Base-by-base conservation (phyloP, 176 grass and related monocot genomes). In the Triticum dicoccoides region DNA sequence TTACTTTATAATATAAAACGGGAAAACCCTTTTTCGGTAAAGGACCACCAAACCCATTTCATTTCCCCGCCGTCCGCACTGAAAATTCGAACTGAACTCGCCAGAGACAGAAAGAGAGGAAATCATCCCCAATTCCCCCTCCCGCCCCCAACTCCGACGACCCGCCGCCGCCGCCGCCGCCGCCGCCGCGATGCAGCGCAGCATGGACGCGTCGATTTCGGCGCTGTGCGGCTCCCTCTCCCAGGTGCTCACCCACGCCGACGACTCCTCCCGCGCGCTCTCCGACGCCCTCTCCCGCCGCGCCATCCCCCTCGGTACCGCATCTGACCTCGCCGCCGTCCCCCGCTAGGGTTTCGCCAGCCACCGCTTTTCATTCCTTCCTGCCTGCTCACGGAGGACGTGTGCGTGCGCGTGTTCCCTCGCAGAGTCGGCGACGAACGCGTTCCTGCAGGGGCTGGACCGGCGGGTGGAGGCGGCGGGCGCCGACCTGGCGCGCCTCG, bases 361-460 rank as follows among this genome's bases (percentile, higher is more conserved):
- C 11, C 72, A 37, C 44, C 38, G 69, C 11, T 33, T 44, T 14
- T 30, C 27, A 14, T 20, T 0, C 14, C 47, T 20, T 0, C 14
- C 47, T 25, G 14, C 14, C 25, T 65, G 2, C 49, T 87, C 25
- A 87, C 24, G 23, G 51, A 54, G 15, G 51, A 54, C 51, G 51
- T 54, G 51, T 7, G 51, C 51, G 32, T 32, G 51, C 2, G 51
- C 2, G 51, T 6, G 51, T 52, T 13, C 11, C 12, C 39, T 54
- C 68, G 72, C 79, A 98, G 93, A 98, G 27, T 92, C 90, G 27
- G 86, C 91, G 17, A 82, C 84, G 29, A 91, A 52, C 84, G 84
- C 88, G 71, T 98, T 98, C 90, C 74, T 95, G 73, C 84, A 89
- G 83, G 88, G 82, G 45, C 71, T 95, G 86, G 79, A 93, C 4